Evolutionary conservation across 1,139 yeast species (phyloP), one percentile per base, ranked within the genome.

Genomic region (Maudiozyma humilis): DNA sequence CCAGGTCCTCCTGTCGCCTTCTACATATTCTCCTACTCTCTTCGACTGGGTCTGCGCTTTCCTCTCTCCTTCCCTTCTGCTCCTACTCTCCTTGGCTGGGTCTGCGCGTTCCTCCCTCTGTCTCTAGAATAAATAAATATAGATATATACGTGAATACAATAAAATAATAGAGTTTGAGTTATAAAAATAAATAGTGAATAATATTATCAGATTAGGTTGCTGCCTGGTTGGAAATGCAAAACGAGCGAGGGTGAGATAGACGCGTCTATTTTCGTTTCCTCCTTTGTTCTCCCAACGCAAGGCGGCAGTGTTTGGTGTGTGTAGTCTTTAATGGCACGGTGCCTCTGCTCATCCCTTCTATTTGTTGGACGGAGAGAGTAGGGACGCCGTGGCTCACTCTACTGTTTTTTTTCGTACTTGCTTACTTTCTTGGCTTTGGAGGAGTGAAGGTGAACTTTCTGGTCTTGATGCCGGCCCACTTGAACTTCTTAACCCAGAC

Each of bases 401-500:
- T 23, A 23, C n/a, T n/a, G n/a, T n/a, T n/a, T n/a, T n/a, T n/a
- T n/a, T n/a, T n/a, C n/a, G n/a, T n/a, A n/a, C n/a, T n/a, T n/a
- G n/a, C 27, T 15, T 16, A 40, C 41, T 35, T 38, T 44, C 40
- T 39, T 35, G 43, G 32, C 14, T 76, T 79, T 71, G 96, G 95
- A 63, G 95, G 95, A 71, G 80, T 84, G 78, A 82, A 91, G 64
- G 80, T 79, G 69, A 87, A 76, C 82, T 89, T 87, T 79, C 98
- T 86, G 73, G 81, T 84, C 80, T 89, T 89, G 70, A 91, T 76
- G 63, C 89, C 83, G 64, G 89, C 79, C 98, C 98, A 91, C 76
- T 91, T 91, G 88, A 89, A 89, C 72, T 84, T 86, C 84, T 93
- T 91, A 61, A 88, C 89, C 86, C 93, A 87, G 60, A 93, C 76